phyloP scores from a whole-genome alignment of 495 filamentous ascomycete genomes.

The Penicillium atrosanguineum region DNA sequence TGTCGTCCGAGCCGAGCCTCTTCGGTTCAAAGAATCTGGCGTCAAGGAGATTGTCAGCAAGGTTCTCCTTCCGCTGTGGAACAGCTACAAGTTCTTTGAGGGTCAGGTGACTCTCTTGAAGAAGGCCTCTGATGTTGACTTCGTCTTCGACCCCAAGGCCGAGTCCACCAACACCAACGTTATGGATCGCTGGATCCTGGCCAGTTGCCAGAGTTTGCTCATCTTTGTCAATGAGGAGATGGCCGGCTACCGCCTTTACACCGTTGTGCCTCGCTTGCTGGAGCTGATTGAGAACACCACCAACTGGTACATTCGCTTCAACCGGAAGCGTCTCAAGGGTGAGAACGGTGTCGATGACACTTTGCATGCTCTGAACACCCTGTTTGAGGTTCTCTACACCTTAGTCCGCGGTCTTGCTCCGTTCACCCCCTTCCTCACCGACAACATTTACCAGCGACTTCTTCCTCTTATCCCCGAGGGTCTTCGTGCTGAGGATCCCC shows the following conservation, averaged over 20 bases:
- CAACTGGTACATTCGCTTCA: constrained; percentile 99
- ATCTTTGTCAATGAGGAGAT: constrained; percentile 96
- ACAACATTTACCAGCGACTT: constrained; percentile 89
- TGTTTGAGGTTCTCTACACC: constrained; percentile 96
- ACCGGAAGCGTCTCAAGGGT: constrained; percentile 92
- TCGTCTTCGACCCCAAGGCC: constrained; percentile 71
- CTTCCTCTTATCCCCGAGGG: constrained; percentile 71
- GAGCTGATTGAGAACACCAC: constrained; percentile 91
- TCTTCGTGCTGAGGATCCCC: constrained; percentile 63
- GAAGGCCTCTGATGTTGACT: constrained; percentile 80
- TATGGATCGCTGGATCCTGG: constrained; percentile 96
- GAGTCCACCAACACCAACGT: constrained; percentile 80
- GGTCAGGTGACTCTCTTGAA: constrained; percentile 92
- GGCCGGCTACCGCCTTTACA: constrained; percentile 88
- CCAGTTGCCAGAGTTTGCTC: constrained; percentile 87
- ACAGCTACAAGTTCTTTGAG: constrained; percentile 96
- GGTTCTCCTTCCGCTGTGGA: constrained; percentile 93
- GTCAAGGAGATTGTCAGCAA: constrained; percentile 96
- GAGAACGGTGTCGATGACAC: constrained; percentile 88
- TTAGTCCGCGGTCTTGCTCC: constrained; percentile 83
- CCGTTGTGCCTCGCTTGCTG: constrained; percentile 86
- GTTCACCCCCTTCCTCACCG: constrained; percentile 93
- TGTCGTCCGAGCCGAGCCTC: constrained; percentile 87
- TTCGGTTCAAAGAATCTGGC: constrained; percentile 87
- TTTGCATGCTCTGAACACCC: constrained; percentile 84